Base-by-base conservation (phyloP, 2,329 filamentous ascomycete species). In the Pestalotiopsis sp. region DNA sequence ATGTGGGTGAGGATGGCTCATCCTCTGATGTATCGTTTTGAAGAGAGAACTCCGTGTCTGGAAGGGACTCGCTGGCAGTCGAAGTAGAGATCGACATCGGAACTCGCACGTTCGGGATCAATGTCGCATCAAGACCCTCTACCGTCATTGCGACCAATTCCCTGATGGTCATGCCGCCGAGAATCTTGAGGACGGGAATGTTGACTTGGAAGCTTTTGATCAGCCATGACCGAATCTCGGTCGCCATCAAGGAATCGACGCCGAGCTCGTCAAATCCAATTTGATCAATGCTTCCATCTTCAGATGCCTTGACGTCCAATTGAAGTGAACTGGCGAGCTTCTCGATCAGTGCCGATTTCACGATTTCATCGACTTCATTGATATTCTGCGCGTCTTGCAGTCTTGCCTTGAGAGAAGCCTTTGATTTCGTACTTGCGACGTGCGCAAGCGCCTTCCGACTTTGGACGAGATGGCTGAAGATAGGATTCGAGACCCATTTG, bases 111-210 rank as follows among this genome's bases (percentile, higher is more conserved):
- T 36, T 36, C 31, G 31, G 7, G 31, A 36, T 36, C 31, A 36
- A 36, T 36, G 31, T 36, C 31, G 31, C 31, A 36, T 36, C 31
- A 36, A 36, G 31, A 36, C 31, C 9, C 31, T 36, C 31, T 7
- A 36, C 31, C 31, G 31, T 36, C 31, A 3, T 36, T 36, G 31
- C 7, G 7, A 36, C 31, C 31, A 36, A 9, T 36, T 36, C 31
- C 31, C 31, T 6, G 31, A 36, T 36, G 7, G 31, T 36, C 3
- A 62, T 67, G 2, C 78, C 79, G 12, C 78, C 73, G 6, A 83
- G 69, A 36, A 85, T 75, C 66, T 81, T 81, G 14, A 84, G 72
- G 0, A 84, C 78, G 0, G 81, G 79, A 3, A 84, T 75, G 66
- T 84, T 79, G 1, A 79, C 71, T 1, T 78, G 67, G 0, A 83